These are phyloP conservation scores for Ilex paraguariensis DNA, from an alignment of 305 asterid species.

Conservation along the genomic window DNA sequence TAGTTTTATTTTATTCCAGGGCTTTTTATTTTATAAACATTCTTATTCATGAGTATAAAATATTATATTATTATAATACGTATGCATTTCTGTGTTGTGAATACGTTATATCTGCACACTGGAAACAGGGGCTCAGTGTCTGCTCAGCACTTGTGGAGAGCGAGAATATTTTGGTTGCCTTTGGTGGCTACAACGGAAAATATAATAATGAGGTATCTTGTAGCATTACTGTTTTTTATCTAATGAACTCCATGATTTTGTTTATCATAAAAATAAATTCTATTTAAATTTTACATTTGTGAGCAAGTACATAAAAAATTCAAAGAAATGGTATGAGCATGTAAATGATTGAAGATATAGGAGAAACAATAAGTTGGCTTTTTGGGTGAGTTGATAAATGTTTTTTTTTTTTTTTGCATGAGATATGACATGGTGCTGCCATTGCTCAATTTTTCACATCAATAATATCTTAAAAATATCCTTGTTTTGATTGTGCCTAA, in stretches of 20 bases:
- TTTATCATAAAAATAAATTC: constrained; percentile 3
- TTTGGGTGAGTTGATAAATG: no score
- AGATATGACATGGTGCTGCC: no score
- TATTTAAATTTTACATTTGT: not conserved
- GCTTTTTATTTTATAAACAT: not conserved
- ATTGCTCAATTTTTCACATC: no score
- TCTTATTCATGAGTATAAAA: not conserved
- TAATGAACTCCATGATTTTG: not conserved
- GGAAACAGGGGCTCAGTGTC: constrained; percentile 82
- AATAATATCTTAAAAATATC: no score
- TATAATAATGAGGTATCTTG: constrained; percentile 80
- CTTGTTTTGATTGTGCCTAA: no score
- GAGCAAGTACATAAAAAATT: no score
- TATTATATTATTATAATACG: not conserved
- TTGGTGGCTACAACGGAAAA: constrained; percentile 97
- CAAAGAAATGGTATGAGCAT: no score
- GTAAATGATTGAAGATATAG: no score
- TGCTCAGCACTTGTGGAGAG: constrained; percentile 64
- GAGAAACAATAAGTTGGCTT: no score
- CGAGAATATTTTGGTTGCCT: constrained; percentile 65
- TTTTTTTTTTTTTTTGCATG: no score
- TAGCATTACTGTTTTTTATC: not conserved
- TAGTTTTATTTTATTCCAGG: not conserved
- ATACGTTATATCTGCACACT: constrained; percentile 13
- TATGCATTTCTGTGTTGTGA: not conserved